Evolutionary conservation across 2,329 filamentous ascomycete genomes (phyloP).

Genomic region (Nigrograna mackinnonii): DNA sequence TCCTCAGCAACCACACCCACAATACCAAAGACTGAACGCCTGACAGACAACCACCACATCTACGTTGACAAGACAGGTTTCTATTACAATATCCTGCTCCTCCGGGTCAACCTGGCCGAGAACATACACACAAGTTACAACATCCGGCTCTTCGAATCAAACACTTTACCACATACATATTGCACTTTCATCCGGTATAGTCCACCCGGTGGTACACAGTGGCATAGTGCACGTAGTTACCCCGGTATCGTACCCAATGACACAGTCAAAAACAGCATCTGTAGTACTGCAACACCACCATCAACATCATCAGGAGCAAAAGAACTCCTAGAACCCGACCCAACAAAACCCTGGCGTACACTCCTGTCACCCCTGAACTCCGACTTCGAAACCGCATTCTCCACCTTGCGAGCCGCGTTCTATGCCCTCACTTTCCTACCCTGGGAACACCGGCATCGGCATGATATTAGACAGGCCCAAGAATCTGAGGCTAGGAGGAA

Average conservation of each 20-base stretch:
- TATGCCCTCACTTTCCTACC: slow-evolving; percentile 40
- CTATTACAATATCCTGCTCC: slow-evolving; percentile 65
- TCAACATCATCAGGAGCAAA: slow-evolving; percentile 2
- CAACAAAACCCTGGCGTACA: slow-evolving; percentile 13
- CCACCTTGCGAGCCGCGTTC: slow-evolving; percentile 44
- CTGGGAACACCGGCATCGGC: slow-evolving; percentile 46
- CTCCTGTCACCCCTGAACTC: slow-evolving; percentile 34
- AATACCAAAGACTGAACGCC: slow-evolving; percentile 47
- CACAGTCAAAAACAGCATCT: no score
- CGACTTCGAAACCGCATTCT: slow-evolving; percentile 36
- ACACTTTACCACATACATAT: slow-evolving; percentile 34
- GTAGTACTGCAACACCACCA: not conserved
- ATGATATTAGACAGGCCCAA: slow-evolving; percentile 19
- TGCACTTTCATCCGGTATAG: slow-evolving; percentile 30
- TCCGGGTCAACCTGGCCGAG: slow-evolving; percentile 53
- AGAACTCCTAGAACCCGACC: no score
- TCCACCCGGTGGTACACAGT: slow-evolving; percentile 11
- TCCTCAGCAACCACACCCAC: slow-evolving; percentile 13
- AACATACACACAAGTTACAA: slow-evolving; percentile 60
- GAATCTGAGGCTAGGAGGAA: slow-evolving; percentile 15
- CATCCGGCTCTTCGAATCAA: slow-evolving; percentile 35
- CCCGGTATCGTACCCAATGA: not conserved
- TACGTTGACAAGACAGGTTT: slow-evolving; percentile 68
- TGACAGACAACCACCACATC: slow-evolving; percentile 57
- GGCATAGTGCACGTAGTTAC: no score